Evolutionary conservation across 2,329 filamentous ascomycete genomes (phyloP), one percentile per base, ranked within the genome.

Genomic region (Colletotrichum musicola): DNA sequence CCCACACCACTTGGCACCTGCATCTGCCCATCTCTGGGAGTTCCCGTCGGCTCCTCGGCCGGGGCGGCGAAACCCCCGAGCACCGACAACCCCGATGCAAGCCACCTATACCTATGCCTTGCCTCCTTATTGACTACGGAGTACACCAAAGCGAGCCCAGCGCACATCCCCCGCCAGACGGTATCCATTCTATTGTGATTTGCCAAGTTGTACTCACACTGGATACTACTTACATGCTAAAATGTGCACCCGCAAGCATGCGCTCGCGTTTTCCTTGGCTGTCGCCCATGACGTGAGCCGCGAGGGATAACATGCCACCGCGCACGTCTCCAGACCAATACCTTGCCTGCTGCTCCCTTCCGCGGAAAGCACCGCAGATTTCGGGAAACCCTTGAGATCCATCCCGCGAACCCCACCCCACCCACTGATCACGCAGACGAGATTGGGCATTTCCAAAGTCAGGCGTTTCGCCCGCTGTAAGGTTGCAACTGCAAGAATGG

Each of bases 291-390:
- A 68, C 64, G 64, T 64, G 61, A 64, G 64, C 64, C 49, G 61
- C 64, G 22, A 51, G 61, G 59, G 61, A 64, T 59, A 68, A 68
- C 64, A 68, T 68, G 64, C 60, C 64, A 64, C 20, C 13, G 18
- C 18, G 14, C 10, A 20, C n/a, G n/a, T 46, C 16, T 46, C 4
- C 42, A 16, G 18, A n/a, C 18, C 14, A n/a, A 10, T 51, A 13
- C 25, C 30, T 25, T 22, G 57, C 47, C 40, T 13, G 10, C 27
- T 51, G 7, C 13, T 51, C 22, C 47, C 13, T 51, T 14, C 47
- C 47, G 30, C 47, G 22, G 13, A 12, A 25, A 20, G 16, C 47
- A 51, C 47, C 22, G 30, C 57, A 60, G 57, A 50, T 60, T 60
- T 51, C 57, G 57, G 46, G 35, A 42, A 20, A 13, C 44, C 30